These are phyloP conservation scores for Boletus sp. DNA, from an alignment of 768 basidiomycete genomes.

Conservation along the genomic window DNA sequence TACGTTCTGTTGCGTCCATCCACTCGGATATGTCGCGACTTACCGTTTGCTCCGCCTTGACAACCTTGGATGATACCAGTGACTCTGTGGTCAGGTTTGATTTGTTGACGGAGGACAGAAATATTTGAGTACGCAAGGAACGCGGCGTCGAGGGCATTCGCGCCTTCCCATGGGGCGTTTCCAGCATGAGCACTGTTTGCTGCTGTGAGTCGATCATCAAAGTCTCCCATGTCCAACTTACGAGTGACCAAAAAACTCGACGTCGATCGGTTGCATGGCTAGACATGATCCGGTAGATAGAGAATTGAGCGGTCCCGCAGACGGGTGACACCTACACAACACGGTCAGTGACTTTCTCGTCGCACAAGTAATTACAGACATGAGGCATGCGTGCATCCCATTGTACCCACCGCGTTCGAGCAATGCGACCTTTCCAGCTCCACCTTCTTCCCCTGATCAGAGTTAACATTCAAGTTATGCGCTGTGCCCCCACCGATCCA, in stretches of 20 bases:
- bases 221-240: constrained; percentile 31
- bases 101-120: constrained; percentile 81
- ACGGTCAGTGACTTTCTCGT: constrained; percentile 14
- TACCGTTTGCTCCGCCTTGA: constrained; percentile 69
- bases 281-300: constrained; percentile 50
- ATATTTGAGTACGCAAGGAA: constrained; percentile 79
- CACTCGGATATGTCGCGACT: constrained; percentile 13
- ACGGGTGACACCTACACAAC: constrained; percentile 66
- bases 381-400: constrained; percentile 79
- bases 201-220: constrained; percentile 5
- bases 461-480: constrained; percentile 1
- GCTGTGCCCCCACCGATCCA: not conserved
- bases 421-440: constrained; percentile 73
- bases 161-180: constrained; percentile 82
- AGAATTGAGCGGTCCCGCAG: constrained; percentile 50
- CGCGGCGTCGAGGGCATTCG: constrained; percentile 85
- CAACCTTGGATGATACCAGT: constrained; percentile 74
- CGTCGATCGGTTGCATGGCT: constrained; percentile 61
- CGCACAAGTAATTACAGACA: constrained; percentile 39
- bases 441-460: constrained; percentile 66
- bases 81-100: constrained; percentile 75
- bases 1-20: too few relatives aligned
- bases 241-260: constrained; percentile 76
- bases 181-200: constrained; percentile 67
- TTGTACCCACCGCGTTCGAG: constrained; percentile 74